These are phyloP conservation scores for Cladosporium sp. DNA, from an alignment of 2,329 filamentous ascomycete genomes.

Conservation along the genomic window DNA sequence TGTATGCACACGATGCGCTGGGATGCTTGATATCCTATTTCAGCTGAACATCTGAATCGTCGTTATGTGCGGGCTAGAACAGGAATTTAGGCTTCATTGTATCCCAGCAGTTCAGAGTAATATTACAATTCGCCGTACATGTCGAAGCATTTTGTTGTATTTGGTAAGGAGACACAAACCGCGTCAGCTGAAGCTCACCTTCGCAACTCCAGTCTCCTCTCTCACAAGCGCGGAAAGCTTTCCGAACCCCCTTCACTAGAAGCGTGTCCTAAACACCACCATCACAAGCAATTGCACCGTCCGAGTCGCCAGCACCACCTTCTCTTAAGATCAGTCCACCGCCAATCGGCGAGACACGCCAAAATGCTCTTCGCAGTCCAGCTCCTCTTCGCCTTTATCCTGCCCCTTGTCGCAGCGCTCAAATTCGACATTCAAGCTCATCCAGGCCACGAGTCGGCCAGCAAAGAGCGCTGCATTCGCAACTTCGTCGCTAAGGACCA, in stretches of 20 bases:
- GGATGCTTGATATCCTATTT: too few species aligned
- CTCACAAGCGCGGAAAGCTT: background rate
- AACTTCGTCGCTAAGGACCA: constrained; percentile 94
- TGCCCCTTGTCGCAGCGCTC: constrained; percentile 57
- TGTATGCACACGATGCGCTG: too few species aligned
- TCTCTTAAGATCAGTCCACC: background rate
- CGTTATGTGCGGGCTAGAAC: too few species aligned
- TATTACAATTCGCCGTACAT: too few species aligned
- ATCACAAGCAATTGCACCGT: background rate
- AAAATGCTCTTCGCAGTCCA: constrained; percentile 19
- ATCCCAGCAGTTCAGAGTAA: too few species aligned
- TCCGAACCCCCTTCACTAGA: constrained; percentile 2
- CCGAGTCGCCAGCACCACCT: constrained; percentile 1
- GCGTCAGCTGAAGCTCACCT: background rate
- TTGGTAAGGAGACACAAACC: too few species aligned
- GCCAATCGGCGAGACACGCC: background rate
- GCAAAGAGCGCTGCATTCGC: constrained; percentile 82
- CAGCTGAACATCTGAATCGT: too few species aligned
- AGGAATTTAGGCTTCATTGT: too few species aligned
- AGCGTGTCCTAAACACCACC: constrained; percentile 5
- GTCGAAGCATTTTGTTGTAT: too few species aligned
- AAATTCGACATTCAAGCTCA: constrained; percentile 88
- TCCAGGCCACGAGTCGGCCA: constrained; percentile 54
- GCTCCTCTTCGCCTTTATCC: constrained; percentile 35
- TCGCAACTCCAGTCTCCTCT: background rate